phyloP scores from a whole-genome alignment of 805 yeast species.

The Pichia phayaonensis region DNA sequence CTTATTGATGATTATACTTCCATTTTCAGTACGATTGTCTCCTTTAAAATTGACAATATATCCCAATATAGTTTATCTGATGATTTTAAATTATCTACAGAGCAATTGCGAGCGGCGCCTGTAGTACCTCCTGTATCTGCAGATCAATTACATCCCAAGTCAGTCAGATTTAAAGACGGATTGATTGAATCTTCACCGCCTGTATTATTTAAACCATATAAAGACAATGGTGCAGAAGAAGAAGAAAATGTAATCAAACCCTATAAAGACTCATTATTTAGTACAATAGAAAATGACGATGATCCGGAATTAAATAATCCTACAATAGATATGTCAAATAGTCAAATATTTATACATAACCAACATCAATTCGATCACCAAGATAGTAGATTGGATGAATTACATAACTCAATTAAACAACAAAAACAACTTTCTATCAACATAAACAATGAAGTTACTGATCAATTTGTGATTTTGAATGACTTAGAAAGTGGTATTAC shows the following conservation, averaged over 20 bases:
- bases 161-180: conserved; percentile 19
- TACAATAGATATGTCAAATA: conserved; percentile 18
- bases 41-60: not conserved
- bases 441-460: conserved; percentile 40
- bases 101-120: not conserved
- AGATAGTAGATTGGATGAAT: conserved; percentile 33
- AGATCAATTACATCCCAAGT: conserved; percentile 7
- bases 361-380: conserved; percentile 42
- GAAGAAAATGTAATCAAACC: not conserved
- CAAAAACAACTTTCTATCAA: conserved; percentile 39
- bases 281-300: not conserved
- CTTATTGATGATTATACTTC: not conserved
- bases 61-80: not conserved
- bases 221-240: conserved; percentile 5
- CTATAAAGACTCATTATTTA: conserved; percentile 1
- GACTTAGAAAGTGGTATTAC: conserved; percentile 44
- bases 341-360: conserved; percentile 29
- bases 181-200: conserved; percentile 14
- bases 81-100: not conserved
- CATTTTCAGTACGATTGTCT: not conserved
- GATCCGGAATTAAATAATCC: conserved; percentile 2
- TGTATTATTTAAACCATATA: not conserved
- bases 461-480: conserved; percentile 40
- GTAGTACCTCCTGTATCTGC: not conserved
- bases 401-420: conserved; percentile 37